phyloP scores from a whole-genome alignment of 257 asterid genomes.

The Prunella vulgaris region DNA sequence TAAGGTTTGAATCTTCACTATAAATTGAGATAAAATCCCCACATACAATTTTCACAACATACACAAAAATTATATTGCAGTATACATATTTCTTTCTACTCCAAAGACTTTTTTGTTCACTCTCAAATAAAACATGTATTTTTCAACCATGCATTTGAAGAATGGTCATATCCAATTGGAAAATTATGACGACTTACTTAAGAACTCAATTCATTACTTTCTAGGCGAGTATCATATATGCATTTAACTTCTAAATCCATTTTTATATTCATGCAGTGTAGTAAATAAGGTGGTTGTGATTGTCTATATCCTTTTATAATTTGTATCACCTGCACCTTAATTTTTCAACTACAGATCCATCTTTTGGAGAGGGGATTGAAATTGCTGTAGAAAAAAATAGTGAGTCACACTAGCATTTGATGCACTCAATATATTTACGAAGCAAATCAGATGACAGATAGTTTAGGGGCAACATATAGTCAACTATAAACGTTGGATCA shows the following conservation, averaged over 20 bases:
- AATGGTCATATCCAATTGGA: background rate
- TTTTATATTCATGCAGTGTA: slow-evolving; percentile 13
- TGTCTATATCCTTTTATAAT: slow-evolving; percentile 26
- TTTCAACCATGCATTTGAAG: slow-evolving; percentile 12
- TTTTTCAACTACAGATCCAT: slow-evolving; percentile 17
- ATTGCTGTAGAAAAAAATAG: slow-evolving; percentile 17
- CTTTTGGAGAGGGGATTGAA: slow-evolving; percentile 26
- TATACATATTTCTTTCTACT: slow-evolving; percentile 6
- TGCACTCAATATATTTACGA: slow-evolving; percentile 21
- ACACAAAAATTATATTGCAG: background rate
- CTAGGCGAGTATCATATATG: slow-evolving; percentile 3
- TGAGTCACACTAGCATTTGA: slow-evolving; percentile 21
- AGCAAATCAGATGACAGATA: slow-evolving; percentile 10
- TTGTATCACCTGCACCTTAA: slow-evolving; percentile 20
- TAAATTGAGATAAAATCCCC: background rate
- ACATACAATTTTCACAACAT: background rate
- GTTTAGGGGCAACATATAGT: slow-evolving; percentile 16
- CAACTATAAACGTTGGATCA: background rate
- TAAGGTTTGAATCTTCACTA: slow-evolving; percentile 3
- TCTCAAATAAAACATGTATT: background rate
- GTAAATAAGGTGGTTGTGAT: slow-evolving; percentile 28
- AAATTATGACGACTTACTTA: background rate
- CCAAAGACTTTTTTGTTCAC: background rate
- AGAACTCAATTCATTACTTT: slow-evolving; percentile 16
- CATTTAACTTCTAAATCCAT: background rate